A percentile compares a stretch with the other conserved stretches of the same genome.
These are phyloP conservation scores for Thalia dealbata DNA, from an alignment of 176 grass and related monocot genomes.

Conservation along the genomic window DNA sequence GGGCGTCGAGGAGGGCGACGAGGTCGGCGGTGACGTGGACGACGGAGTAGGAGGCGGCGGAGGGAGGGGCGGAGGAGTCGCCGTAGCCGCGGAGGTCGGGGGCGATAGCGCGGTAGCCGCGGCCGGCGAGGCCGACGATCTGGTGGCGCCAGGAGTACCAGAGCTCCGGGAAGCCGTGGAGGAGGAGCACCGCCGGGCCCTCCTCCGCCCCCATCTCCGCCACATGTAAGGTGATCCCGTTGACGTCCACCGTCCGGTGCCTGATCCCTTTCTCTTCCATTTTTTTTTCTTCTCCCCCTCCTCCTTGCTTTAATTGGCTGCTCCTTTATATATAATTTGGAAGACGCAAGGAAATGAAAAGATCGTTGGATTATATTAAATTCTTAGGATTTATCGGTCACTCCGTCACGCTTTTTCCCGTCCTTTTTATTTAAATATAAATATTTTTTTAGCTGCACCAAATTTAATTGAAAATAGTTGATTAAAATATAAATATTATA, in stretches of 20 bases:
- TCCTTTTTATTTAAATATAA: no score
- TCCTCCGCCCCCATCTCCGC: background rate
- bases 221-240: constrained; percentile 3
- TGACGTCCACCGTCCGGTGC: background rate
- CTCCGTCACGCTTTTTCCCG: no score
- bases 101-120: constrained; percentile 8
- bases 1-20: constrained; percentile 9
- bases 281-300: no score
- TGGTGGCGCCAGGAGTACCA: constrained; percentile 18
- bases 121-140: constrained; percentile 7
- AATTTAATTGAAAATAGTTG: no score
- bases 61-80: background rate
- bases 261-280: constrained; percentile 4
- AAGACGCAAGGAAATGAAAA: no score
- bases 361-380: no score
- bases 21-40: constrained; percentile 3
- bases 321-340: no score
- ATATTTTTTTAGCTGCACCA: no score
- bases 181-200: background rate
- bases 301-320: no score
- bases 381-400: no score
- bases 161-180: constrained; percentile 16
- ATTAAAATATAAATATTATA: no score
- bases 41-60: background rate
- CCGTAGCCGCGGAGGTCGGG: constrained; percentile 15